Conservation (phyloP, 768 basidiomycete genomes). For the Amylocystis lapponica region DNA sequence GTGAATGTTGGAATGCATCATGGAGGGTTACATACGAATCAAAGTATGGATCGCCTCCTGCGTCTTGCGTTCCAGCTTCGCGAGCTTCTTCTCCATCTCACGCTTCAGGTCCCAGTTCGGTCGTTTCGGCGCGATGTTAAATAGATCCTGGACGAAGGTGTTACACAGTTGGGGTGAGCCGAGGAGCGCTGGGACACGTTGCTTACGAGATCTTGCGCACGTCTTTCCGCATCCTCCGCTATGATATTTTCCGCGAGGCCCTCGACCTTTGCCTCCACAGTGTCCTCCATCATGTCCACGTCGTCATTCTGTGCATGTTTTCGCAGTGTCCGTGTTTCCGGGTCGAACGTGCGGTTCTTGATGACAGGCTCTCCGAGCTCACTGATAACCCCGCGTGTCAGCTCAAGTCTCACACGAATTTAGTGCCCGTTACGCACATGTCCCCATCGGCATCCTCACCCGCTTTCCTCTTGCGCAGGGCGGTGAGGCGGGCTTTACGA, state of each 20-base stretch:
- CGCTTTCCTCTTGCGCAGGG: conserved; percentile 68
- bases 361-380: conserved; percentile 40
- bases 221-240: conserved; percentile 76
- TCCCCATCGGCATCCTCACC: conserved; percentile 40
- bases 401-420: background rate
- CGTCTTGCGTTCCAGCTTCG: conserved; percentile 85
- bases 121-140: conserved; percentile 96
- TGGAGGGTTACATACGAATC: conserved; percentile 61
- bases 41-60: conserved; percentile 90
- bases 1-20: background rate
- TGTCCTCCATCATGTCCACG: conserved; percentile 56
- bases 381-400: conserved; percentile 1
- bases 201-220: conserved; percentile 83
- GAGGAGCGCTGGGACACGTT: background rate
- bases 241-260: conserved; percentile 85
- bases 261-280: conserved; percentile 80
- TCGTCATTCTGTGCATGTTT: conserved; percentile 55
- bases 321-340: conserved; percentile 72
- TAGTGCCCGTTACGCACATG: conserved; percentile 41
- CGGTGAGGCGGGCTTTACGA: conserved; percentile 75
- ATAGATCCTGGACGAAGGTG: conserved; percentile 60
- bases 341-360: conserved; percentile 84
- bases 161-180: background rate
- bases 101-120: conserved; percentile 96
- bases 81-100: conserved; percentile 85